A percentile compares a stretch with the other conserved stretches of the same genome.
Conservation (phyloP, 495 filamentous ascomycete genomes). For the Aspergillus leporis region DNA sequence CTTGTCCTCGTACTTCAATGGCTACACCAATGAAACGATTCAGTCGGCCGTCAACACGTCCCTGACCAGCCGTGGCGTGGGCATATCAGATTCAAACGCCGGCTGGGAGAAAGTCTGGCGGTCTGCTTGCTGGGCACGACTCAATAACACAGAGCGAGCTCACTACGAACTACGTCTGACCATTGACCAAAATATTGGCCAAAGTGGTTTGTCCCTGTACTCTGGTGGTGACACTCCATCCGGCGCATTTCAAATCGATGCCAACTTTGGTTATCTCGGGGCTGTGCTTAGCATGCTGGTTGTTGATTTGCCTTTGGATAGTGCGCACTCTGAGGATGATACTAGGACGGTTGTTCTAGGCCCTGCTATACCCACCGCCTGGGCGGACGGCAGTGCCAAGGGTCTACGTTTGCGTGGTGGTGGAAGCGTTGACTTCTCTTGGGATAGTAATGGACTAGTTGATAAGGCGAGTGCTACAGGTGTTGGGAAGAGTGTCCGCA, state of each 20-base stretch:
- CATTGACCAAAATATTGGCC: conserved; percentile 46
- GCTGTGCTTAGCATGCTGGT: conserved; percentile 49
- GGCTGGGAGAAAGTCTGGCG: conserved; percentile 61
- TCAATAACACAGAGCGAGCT: conserved; percentile 48
- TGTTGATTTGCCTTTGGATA: conserved; percentile 35
- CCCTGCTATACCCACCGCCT: conserved; percentile 41
- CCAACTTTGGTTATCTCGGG: conserved; percentile 52
- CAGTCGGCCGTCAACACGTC: conserved; percentile 39
- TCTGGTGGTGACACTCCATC: conserved; percentile 15
- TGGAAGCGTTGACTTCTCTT: conserved; percentile 36
- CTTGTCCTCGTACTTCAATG: conserved; percentile 9
- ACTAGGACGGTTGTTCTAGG: conserved; percentile 36
- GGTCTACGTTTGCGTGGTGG: conserved; percentile 44
- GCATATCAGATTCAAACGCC: conserved; percentile 46
- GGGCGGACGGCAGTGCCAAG: conserved; percentile 35
- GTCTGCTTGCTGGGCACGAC: conserved; percentile 50
- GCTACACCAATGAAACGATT: conserved; percentile 14
- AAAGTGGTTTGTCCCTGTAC: conserved; percentile 51
- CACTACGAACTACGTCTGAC: conserved; percentile 44
- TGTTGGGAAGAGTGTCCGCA: background rate
- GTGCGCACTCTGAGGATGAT: conserved; percentile 6
- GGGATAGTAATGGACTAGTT: conserved; percentile 35
- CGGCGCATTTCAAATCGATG: conserved; percentile 55
- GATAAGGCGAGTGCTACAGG: background rate
- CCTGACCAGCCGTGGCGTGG: conserved; percentile 39